These are phyloP conservation scores for Juncus effusus DNA, from an alignment of 176 grass and related monocot species.

Conservation along the genomic window DNA sequence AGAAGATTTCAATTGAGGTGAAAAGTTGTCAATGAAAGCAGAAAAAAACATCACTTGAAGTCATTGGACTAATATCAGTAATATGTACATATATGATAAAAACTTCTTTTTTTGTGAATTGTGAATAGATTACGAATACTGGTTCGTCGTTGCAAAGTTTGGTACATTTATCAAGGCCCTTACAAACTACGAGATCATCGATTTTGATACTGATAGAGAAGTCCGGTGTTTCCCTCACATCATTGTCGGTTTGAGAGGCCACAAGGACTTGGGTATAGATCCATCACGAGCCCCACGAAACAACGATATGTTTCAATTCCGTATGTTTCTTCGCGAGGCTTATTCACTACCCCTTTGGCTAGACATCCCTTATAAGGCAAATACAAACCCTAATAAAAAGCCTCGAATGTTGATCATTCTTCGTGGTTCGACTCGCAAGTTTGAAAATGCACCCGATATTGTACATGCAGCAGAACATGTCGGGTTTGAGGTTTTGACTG, in stretches of 20 bases:
- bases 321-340: conserved; percentile 23
- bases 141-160: conserved; percentile 19
- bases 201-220: conserved; percentile 32
- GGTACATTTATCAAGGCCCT: conserved; percentile 21
- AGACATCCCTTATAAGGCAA: conserved; percentile 19
- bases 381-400: conserved; percentile 10
- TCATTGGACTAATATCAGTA: no score
- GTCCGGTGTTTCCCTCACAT: conserved; percentile 26
- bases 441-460: conserved; percentile 19
- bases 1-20: no score
- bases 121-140: conserved; percentile 21
- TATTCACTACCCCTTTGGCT: conserved; percentile 11
- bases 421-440: conserved; percentile 14
- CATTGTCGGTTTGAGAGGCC: conserved; percentile 27
- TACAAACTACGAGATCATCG: conserved; percentile 27
- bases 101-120: no score
- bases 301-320: conserved; percentile 29
- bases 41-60: no score
- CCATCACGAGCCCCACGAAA: conserved; percentile 22
- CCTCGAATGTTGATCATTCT: conserved; percentile 32
- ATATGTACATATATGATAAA: no score
- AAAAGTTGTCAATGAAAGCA: no score
- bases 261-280: conserved; percentile 34
- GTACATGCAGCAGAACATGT: conserved; percentile 12
- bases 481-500: conserved; percentile 18